Base-by-base conservation (phyloP, 495 filamentous ascomycete genomes). In the Thermochaetoides thermophila region DNA sequence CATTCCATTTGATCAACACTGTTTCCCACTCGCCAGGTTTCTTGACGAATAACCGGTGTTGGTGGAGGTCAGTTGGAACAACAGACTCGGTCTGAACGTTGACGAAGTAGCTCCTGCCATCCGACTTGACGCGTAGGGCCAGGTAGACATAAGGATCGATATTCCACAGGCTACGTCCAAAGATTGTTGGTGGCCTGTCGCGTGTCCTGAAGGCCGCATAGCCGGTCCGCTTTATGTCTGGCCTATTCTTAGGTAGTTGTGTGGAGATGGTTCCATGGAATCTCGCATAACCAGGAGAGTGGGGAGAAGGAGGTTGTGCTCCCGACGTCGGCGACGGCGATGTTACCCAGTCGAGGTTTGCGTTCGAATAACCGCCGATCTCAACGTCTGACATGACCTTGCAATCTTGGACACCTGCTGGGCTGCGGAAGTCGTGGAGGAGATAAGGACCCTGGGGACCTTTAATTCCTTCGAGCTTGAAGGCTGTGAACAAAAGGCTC, bases 81-180 rank as follows among this genome's bases (percentile, higher is more conserved):
- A 96, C 72, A 1, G 79, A 79, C 39, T 97, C 89, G 7, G 84
- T 94, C 63, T 95, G 91, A 23, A 97, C 61, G 54, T 97, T 97
- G 31, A 97, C 76, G 31, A 89, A 84, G 58, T 96, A 97, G 42
- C 80, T 78, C 7, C 87, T 63, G 9, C 87, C 86, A 56, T 96
- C 91, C 16, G 78, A 83, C 53, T 83, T 87, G 42, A 96, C 65
- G n/a, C 85, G 76, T 48, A 97, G 53, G 0, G 82, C 91, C 6
- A 96, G 72, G 55, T 84, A 96, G 5, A 67, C 53, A 55, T 93
- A 94, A 2, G 77, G 76, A 38, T 94, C 85, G 32, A 93, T 76
- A 49, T 97, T 74, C 83, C 82, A 93, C 23, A 80, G 62, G 13
- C 74, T 61, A 31, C 72, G 76, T 9, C 89, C 89, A 50, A 95